A percentile compares a stretch with the other conserved stretches of the same genome.
These are phyloP conservation scores for Phyllostachys edulis DNA, from an alignment of 176 grass and related monocot species.

Conservation along the genomic window DNA sequence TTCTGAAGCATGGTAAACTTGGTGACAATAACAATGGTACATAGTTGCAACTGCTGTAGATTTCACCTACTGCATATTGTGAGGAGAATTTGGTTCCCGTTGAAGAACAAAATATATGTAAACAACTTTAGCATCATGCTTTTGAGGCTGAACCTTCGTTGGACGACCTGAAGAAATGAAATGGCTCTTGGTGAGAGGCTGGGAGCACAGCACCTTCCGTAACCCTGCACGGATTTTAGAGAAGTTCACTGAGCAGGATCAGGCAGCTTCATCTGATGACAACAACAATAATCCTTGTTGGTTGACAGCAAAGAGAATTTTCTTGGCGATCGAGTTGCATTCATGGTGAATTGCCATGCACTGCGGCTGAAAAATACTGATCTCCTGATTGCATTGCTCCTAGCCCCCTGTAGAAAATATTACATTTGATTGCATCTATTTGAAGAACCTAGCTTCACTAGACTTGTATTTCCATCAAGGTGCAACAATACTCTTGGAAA, in stretches of 20 bases:
- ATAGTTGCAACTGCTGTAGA: background rate
- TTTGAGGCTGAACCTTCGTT: background rate
- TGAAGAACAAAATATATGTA: background rate
- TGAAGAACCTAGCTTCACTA: background rate
- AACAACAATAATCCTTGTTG: background rate
- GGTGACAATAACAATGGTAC: background rate
- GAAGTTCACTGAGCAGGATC: background rate
- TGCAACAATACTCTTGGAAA: background rate
- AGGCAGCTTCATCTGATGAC: background rate
- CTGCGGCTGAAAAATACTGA: background rate
- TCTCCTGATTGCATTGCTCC: background rate
- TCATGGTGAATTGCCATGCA: background rate
- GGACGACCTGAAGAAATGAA: background rate
- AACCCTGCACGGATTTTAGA: background rate
- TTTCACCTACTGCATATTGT: slow-evolving; percentile 2
- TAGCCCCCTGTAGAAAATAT: background rate
- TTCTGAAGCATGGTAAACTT: slow-evolving; percentile 48
- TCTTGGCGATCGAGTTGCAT: background rate
- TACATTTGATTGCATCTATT: background rate
- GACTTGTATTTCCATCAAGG: background rate
- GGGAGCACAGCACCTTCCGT: background rate
- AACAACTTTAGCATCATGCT: background rate
- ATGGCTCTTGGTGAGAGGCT: background rate
- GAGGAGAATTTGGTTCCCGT: background rate
- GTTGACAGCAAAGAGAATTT: background rate